Percentiles rank a stretch among this genome's conserved stretches.
Conservation (phyloP, 176 grass and related monocot genomes). For the Typha latifolia region DNA sequence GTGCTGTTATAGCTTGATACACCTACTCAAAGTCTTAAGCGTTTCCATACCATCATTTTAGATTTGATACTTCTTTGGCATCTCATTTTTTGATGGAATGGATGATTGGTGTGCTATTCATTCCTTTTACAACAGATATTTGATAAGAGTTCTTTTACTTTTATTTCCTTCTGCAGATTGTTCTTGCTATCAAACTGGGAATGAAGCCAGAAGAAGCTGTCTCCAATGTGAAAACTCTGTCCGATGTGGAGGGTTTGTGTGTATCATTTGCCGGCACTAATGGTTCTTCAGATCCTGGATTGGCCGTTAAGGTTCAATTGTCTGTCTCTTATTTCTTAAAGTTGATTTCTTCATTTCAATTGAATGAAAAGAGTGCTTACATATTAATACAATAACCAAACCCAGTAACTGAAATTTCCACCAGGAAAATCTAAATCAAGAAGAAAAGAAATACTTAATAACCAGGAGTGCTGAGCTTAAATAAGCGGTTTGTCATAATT, state of each 20-base stretch:
- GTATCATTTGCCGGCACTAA: slow-evolving; percentile 56
- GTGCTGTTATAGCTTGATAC: too few relatives aligned
- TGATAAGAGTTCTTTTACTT: neutral
- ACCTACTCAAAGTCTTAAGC: neutral
- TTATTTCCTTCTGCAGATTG: slow-evolving; percentile 41
- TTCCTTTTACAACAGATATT: neutral
- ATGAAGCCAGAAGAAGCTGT: slow-evolving; percentile 58
- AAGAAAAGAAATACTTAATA: too few relatives aligned
- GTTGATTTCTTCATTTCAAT: neutral
- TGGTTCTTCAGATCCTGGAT: slow-evolving; percentile 64
- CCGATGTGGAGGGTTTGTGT: slow-evolving; percentile 79
- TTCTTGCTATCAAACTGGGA: slow-evolving; percentile 80
- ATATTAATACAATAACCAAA: too few relatives aligned
- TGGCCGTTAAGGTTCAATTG: slow-evolving; percentile 62
- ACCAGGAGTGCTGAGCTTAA: too few relatives aligned
- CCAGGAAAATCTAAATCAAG: too few relatives aligned
- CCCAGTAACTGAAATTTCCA: too few relatives aligned
- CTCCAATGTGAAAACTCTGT: slow-evolving; percentile 63
- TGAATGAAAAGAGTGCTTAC: too few relatives aligned
- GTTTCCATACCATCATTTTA: neutral
- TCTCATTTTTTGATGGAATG: neutral
- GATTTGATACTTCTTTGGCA: neutral
- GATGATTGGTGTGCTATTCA: neutral
- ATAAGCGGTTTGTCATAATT: too few relatives aligned
- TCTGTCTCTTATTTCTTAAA: neutral